Evolutionary conservation across 2,329 filamentous ascomycete genomes (phyloP).

Genomic region (Aspergillus flavus): DNA sequence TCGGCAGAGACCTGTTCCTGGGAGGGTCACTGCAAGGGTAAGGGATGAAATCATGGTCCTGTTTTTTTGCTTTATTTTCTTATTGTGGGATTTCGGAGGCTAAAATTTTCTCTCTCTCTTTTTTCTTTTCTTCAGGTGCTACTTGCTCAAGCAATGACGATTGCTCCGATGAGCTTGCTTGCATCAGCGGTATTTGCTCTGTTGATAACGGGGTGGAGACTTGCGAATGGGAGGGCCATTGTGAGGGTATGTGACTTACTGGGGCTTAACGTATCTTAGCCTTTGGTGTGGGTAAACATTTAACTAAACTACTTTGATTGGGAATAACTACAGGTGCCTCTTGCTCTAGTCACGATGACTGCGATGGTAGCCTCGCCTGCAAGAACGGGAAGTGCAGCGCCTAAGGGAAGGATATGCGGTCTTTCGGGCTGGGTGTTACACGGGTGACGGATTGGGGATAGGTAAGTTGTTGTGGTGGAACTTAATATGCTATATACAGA

Average conservation of each 20-base stretch:
- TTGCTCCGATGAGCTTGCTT: neutral
- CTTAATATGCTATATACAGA: neutral
- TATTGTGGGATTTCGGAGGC: neutral
- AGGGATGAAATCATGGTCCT: neutral
- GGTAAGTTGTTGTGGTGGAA: neutral
- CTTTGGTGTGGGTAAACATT: neutral
- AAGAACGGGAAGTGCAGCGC: slow-evolving; percentile 2
- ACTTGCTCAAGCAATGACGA: neutral
- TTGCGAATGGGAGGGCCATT: neutral
- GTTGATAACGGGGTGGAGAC: neutral
- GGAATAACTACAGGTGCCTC: slow-evolving; percentile 11
- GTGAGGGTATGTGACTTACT: neutral
- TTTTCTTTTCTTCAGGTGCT: neutral
- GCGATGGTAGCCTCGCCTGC: slow-evolving; percentile 17
- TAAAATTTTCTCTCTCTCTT: neutral
- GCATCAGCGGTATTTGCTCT: neutral
- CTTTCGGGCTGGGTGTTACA: neutral
- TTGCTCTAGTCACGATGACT: slow-evolving; percentile 18
- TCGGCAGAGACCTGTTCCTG: slow-evolving; percentile 11
- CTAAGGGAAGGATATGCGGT: neutral
- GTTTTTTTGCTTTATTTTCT: neutral
- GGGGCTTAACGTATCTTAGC: neutral
- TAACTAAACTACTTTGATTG: neutral
- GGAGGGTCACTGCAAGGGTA: slow-evolving; percentile 16
- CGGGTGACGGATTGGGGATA: neutral